phyloP scores from a whole-genome alignment of 1,139 yeast genomes.

The Williopsis jadinii region DNA sequence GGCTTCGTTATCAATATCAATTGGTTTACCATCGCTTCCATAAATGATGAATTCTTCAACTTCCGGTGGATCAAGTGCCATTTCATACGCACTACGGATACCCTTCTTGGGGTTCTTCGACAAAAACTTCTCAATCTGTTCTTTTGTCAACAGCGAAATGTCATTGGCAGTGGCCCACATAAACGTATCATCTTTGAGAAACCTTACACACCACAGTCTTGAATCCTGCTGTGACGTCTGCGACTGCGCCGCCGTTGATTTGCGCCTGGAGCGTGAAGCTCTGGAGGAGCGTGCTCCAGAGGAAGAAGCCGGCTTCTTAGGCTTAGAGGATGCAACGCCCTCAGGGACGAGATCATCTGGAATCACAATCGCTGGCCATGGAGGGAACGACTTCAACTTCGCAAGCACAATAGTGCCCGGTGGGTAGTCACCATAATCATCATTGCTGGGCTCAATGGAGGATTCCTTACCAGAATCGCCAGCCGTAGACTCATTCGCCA shows the following conservation, averaged over 20 bases:
- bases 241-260: slow-evolving; percentile 1
- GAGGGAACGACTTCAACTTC: slow-evolving; percentile 70
- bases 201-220: slow-evolving; percentile 38
- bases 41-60: slow-evolving; percentile 22
- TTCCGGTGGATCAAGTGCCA: slow-evolving; percentile 23
- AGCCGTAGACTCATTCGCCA: too few species aligned
- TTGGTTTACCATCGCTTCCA: slow-evolving; percentile 24
- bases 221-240: slow-evolving; percentile 3
- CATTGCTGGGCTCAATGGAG: background rate
- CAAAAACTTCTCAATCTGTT: slow-evolving; percentile 23
- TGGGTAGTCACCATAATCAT: slow-evolving; percentile 20
- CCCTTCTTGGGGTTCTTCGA: slow-evolving; percentile 25
- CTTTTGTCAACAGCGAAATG: slow-evolving; percentile 29
- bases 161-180: slow-evolving; percentile 50
- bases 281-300: slow-evolving; percentile 2
- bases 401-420: slow-evolving; percentile 47
- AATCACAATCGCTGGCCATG: slow-evolving; percentile 80
- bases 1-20: slow-evolving; percentile 19
- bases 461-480: too few species aligned
- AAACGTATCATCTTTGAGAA: slow-evolving; percentile 60
- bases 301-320: slow-evolving; percentile 30
- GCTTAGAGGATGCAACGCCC: slow-evolving; percentile 40
- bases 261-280: slow-evolving; percentile 3
- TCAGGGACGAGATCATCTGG: slow-evolving; percentile 51
- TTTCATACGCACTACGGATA: slow-evolving; percentile 23